phyloP scores from a whole-genome alignment of 768 basidiomycete genomes.

The Boletus speciosus region DNA sequence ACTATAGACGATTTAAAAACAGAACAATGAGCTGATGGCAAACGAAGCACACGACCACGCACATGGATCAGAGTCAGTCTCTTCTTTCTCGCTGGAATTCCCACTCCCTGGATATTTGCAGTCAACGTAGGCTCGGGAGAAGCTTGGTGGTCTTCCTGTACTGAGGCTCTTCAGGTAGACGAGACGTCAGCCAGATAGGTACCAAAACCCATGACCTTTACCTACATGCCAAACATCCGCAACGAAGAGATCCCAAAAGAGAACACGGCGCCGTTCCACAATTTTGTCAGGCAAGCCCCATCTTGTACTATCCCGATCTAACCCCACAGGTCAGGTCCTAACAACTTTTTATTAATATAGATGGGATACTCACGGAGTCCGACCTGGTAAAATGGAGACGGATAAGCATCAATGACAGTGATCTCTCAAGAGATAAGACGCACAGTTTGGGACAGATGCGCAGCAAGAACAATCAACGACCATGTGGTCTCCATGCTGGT shows the following conservation, averaged over 20 bases:
- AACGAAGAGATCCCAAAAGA: conserved; percentile 79
- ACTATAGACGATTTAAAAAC: conserved; percentile 35
- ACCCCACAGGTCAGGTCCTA: conserved; percentile 11
- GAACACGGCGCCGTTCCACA: conserved; percentile 59
- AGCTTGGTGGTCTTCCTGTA: conserved; percentile 68
- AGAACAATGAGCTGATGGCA: background rate
- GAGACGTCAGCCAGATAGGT: conserved; percentile 8
- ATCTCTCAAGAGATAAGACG: conserved; percentile 23
- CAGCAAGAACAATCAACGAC: conserved; percentile 61
- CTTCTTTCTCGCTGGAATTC: conserved; percentile 9
- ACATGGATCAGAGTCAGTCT: conserved; percentile 27
- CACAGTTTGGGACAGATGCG: conserved; percentile 64
- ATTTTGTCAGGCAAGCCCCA: conserved; percentile 63
- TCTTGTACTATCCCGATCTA: conserved; percentile 60
- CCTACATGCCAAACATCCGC: conserved; percentile 67
- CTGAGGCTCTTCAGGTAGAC: conserved; percentile 50
- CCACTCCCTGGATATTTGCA: conserved; percentile 51
- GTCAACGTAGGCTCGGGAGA: conserved; percentile 64
- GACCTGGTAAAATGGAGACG: conserved; percentile 40
- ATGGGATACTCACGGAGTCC: conserved; percentile 56
- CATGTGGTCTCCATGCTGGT: conserved; percentile 73
- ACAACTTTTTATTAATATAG: conserved; percentile 2
- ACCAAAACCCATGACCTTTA: background rate
- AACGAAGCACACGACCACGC: conserved; percentile 12
- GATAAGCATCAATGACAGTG: conserved; percentile 9